A percentile compares a stretch with the other conserved stretches of the same genome.
Conservation (phyloP, 1,284 basidiomycete species). For the Stygiomarasmius scandens region DNA sequence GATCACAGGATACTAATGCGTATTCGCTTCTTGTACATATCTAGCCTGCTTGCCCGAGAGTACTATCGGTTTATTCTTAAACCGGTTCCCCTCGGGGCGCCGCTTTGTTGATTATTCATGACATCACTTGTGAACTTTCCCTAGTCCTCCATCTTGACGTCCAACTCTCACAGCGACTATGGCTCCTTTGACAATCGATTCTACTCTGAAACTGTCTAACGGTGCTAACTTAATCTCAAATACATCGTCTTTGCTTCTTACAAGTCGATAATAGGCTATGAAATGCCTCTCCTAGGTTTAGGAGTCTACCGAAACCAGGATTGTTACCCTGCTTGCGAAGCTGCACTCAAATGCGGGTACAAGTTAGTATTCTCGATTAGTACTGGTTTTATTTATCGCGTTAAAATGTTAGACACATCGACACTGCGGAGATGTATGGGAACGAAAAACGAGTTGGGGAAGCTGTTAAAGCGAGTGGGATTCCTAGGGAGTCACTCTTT, state of each 20-base stretch:
- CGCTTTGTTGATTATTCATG: too few species aligned
- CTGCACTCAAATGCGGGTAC: conserved; percentile 45
- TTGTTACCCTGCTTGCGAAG: conserved; percentile 32
- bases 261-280: conserved; percentile 6
- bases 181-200: not conserved
- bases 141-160: too few species aligned
- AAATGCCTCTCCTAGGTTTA: conserved; percentile 48
- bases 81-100: too few species aligned
- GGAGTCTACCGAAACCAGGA: conserved; percentile 46
- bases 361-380: conserved; percentile 11
- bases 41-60: too few species aligned
- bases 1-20: too few species aligned
- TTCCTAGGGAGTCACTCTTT: conserved; percentile 26
- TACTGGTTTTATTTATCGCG: not conserved
- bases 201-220: not conserved
- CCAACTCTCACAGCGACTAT: too few species aligned
- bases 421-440: conserved; percentile 42
- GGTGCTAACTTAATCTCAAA: not conserved
- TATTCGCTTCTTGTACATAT: too few species aligned
- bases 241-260: not conserved
- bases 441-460: conserved; percentile 41
- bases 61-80: too few species aligned
- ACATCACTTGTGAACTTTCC: too few species aligned
- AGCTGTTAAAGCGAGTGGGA: conserved; percentile 27
- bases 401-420: conserved; percentile 26